These are phyloP conservation scores for Pseudonectria foliicola DNA, from an alignment of 2,329 filamentous ascomycete genomes.

Conservation along the genomic window DNA sequence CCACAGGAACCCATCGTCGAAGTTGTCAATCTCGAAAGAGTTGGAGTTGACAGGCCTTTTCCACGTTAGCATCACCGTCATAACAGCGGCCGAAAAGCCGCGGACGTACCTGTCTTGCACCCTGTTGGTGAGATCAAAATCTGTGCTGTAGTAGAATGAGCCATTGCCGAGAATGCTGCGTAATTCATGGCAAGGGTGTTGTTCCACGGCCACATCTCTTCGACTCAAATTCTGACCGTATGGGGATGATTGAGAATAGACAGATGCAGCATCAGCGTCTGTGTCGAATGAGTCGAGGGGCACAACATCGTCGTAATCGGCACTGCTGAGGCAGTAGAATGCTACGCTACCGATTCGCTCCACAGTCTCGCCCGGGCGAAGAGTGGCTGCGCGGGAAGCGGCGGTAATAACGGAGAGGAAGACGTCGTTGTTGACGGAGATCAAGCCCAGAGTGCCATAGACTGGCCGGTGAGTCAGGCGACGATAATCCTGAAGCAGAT, in stretches of 20 bases:
- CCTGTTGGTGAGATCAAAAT: conserved; percentile 92
- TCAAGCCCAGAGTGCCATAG: conserved; percentile 81
- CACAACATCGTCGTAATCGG: conserved; percentile 75
- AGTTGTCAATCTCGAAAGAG: conserved; percentile 83
- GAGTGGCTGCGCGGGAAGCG: conserved; percentile 68
- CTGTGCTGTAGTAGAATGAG: conserved; percentile 97
- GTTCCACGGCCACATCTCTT: conserved; percentile 62
- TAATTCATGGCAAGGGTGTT: conserved; percentile 78
- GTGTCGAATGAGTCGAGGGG: conserved; percentile 45
- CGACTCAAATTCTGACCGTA: conserved; percentile 46
- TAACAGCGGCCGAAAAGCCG: background rate
- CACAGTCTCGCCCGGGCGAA: conserved; percentile 82
- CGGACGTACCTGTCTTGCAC: conserved; percentile 68
- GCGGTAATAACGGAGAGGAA: conserved; percentile 86
- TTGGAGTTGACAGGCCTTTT: conserved; percentile 63
- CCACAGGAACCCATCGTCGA: conserved; percentile 92
- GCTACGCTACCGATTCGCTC: conserved; percentile 81
- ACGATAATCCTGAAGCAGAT: conserved; percentile 70
- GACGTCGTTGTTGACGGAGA: conserved; percentile 75
- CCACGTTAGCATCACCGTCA: conserved; percentile 7
- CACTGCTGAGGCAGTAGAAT: conserved; percentile 85
- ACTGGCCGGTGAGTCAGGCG: conserved; percentile 66
- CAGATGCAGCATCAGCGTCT: conserved; percentile 41
- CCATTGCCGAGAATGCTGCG: conserved; percentile 90
- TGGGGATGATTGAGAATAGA: conserved; percentile 37